These are phyloP conservation scores for Fusarium sp. DNA, from an alignment of 2,329 filamentous ascomycete genomes.

Conservation along the genomic window DNA sequence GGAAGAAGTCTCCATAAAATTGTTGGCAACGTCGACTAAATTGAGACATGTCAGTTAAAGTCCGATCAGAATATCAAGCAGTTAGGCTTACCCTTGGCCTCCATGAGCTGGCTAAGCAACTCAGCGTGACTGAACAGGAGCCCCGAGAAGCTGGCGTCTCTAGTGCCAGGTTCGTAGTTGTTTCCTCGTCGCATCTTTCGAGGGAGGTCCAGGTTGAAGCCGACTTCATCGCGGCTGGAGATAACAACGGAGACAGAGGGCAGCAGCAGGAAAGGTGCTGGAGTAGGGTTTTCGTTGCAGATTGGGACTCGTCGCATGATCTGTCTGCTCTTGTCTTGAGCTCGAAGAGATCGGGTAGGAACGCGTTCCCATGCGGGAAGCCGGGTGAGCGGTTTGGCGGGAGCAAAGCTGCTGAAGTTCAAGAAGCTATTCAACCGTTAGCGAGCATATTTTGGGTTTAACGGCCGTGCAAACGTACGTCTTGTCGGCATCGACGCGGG, in stretches of 20 bases:
- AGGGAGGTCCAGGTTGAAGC: conserved; percentile 18
- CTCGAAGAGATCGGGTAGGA: conserved; percentile 45
- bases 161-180: conserved; percentile 1
- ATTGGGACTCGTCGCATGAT: conserved; percentile 54
- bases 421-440: conserved; percentile 45
- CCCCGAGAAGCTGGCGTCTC: conserved; percentile 12
- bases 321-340: conserved; percentile 42
- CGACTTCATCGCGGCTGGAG: conserved; percentile 12
- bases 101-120: conserved; percentile 37
- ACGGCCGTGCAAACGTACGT: conserved; percentile 33
- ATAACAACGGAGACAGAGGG: neutral
- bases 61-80: neutral
- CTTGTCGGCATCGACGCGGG: conserved; percentile 16
- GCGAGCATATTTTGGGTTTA: neutral
- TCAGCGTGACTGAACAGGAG: conserved; percentile 21
- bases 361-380: conserved; percentile 53
- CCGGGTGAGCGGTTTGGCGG: conserved; percentile 32
- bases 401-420: conserved; percentile 36
- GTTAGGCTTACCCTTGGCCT: conserved; percentile 50
- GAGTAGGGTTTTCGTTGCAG: conserved; percentile 5
- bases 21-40: conserved; percentile 48
- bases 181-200: conserved; percentile 24
- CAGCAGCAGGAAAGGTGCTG: neutral
- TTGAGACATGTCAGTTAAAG: conserved; percentile 26
- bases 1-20: conserved; percentile 39